Evolutionary conservation across 345 rosid genomes (phyloP).

Genomic region (Dovyalis caffra): DNA sequence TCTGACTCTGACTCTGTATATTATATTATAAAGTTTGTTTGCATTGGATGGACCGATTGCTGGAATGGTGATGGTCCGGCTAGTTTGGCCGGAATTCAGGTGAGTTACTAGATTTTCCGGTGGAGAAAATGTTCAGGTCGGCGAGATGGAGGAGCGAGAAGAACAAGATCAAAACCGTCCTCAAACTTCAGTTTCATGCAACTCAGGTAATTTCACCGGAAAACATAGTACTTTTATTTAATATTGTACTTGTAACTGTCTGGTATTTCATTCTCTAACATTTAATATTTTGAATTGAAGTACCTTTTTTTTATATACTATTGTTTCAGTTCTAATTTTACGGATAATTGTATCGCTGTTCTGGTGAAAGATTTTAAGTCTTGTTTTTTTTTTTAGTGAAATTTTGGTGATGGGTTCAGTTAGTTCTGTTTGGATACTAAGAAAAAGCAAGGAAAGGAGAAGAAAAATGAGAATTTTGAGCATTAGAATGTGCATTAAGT

Average conservation of each 20-base stretch:
- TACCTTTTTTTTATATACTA: neutral
- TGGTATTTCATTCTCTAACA: neutral
- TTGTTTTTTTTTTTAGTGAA: neutral
- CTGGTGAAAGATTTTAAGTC: neutral
- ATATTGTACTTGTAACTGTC: neutral
- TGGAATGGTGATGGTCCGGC: slow-evolving; percentile 32
- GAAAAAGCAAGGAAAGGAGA: slow-evolving; percentile 33
- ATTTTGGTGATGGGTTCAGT: neutral
- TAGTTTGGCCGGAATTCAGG: slow-evolving; percentile 30
- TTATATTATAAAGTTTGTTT: neutral
- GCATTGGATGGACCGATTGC: slow-evolving; percentile 30
- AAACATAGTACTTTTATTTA: neutral
- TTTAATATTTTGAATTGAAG: neutral
- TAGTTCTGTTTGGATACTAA: slow-evolving; percentile 21
- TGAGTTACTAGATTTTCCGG: slow-evolving; percentile 14
- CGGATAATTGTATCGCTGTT: neutral
- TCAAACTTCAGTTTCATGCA: slow-evolving; percentile 81
- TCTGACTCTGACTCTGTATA: neutral
- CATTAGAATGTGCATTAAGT: neutral
- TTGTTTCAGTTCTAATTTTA: neutral
- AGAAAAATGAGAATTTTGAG: neutral
- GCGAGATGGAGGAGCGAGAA: slow-evolving; percentile 78
- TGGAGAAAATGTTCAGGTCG: slow-evolving; percentile 66
- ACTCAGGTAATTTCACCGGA: slow-evolving; percentile 59
- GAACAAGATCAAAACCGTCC: slow-evolving; percentile 72